Conservation (phyloP, 225 moss, liverwort and hornwort species). For the Antitrichia curtipendula region DNA sequence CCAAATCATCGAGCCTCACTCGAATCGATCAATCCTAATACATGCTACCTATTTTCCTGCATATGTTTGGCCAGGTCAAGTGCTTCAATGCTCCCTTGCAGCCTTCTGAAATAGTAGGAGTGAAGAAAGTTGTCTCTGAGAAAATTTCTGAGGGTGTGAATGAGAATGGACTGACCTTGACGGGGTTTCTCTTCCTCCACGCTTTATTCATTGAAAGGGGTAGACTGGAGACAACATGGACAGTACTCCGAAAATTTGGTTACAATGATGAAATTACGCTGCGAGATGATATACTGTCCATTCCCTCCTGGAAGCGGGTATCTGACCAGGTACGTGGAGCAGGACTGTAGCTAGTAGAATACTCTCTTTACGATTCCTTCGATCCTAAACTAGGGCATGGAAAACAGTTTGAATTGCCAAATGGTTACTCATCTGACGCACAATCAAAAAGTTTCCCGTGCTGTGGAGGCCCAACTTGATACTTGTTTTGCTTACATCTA, state of each 20-base stretch:
- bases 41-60: background rate
- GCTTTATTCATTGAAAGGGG: slow-evolving; percentile 88
- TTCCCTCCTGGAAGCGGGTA: slow-evolving; percentile 62
- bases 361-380: background rate
- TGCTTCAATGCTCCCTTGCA: slow-evolving; percentile 94
- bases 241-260: slow-evolving; percentile 82
- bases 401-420: background rate
- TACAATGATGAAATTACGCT: slow-evolving; percentile 78
- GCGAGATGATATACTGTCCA: slow-evolving; percentile 65
- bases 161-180: slow-evolving; percentile 74
- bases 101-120: slow-evolving; percentile 82
- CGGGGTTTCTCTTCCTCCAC: slow-evolving; percentile 86
- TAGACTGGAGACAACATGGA: slow-evolving; percentile 89
- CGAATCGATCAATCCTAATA: background rate
- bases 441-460: background rate
- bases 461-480: background rate
- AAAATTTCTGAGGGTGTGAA: slow-evolving; percentile 78
- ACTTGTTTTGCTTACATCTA: background rate
- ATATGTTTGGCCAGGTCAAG: slow-evolving; percentile 47
- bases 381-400: background rate
- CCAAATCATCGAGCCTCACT: background rate
- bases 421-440: background rate
- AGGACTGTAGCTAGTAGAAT: background rate
- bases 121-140: slow-evolving; percentile 88
- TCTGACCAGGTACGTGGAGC: slow-evolving; percentile 51